Conservation (phyloP, 2,329 filamentous ascomycete species). For the Botryotinia convoluta region DNA sequence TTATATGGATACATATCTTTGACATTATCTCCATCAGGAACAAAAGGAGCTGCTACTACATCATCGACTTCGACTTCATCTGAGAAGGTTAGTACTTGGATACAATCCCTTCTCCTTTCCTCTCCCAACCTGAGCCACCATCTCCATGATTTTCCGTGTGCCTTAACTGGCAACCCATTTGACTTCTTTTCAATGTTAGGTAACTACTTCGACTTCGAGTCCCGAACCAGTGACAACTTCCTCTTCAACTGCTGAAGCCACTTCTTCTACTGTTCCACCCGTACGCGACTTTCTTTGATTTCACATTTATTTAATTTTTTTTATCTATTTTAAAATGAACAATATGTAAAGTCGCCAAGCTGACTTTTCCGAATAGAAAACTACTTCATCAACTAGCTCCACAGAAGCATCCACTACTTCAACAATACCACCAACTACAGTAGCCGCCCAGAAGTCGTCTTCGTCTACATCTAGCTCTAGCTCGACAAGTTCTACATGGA, state of each 20-base stretch:
- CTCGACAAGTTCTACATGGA: slow-evolving; percentile 35
- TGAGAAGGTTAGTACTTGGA: slow-evolving; percentile 31
- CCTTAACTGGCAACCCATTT: slow-evolving; percentile 36
- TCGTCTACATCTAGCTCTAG: slow-evolving; percentile 11
- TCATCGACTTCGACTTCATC: slow-evolving; percentile 25
- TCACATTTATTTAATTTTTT: background rate
- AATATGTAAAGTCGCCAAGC: background rate
- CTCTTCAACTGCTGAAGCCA: slow-evolving; percentile 13
- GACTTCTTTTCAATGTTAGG: slow-evolving; percentile 35
- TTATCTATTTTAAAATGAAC: background rate
- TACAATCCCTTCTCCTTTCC: background rate
- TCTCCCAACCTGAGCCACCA: slow-evolving; percentile 6
- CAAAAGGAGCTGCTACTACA: slow-evolving; percentile 36
- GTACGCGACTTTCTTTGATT: slow-evolving; percentile 40
- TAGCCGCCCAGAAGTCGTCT: slow-evolving; percentile 14
- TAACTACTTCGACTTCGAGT: slow-evolving; percentile 30
- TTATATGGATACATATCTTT: slow-evolving; percentile 66
- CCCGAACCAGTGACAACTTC: slow-evolving; percentile 12
- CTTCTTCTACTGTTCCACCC: slow-evolving; percentile 24
- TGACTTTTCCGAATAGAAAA: slow-evolving; percentile 14
- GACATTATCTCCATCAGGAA: slow-evolving; percentile 55
- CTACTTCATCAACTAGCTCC: slow-evolving; percentile 6
- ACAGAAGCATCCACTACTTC: slow-evolving; percentile 17
- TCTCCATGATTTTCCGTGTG: slow-evolving; percentile 18
- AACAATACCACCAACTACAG: background rate